Conservation (phyloP, 2,329 filamentous ascomycete genomes). For the Berkeleyomyces rouxiae region DNA sequence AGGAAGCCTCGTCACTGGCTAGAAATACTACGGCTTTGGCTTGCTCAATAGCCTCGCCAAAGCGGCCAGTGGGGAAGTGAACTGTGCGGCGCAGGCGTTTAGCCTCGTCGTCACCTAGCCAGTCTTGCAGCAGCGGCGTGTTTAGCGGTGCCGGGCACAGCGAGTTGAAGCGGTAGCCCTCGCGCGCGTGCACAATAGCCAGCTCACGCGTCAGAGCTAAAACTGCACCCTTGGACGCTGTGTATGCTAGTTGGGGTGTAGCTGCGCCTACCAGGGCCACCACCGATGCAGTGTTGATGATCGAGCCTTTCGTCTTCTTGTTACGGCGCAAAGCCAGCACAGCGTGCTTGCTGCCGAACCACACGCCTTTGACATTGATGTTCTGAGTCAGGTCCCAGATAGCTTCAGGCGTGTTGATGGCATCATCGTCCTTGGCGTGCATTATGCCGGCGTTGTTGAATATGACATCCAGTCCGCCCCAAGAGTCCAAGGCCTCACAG, state of each 20-base stretch:
- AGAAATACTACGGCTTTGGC: conserved; percentile 59
- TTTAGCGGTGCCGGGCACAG: conserved; percentile 84
- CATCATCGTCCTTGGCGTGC: conserved; percentile 68
- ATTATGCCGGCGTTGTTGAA: conserved; percentile 99
- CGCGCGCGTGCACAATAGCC: conserved; percentile 79
- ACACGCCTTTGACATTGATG: conserved; percentile 97
- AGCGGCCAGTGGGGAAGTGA: conserved; percentile 58
- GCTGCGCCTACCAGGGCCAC: conserved; percentile 77
- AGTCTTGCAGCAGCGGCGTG: conserved; percentile 64
- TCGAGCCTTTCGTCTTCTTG: conserved; percentile 60
- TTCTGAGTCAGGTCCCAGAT: conserved; percentile 90
- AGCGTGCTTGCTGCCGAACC: conserved; percentile 88
- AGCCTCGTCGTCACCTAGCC: conserved; percentile 53
- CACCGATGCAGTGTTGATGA: conserved; percentile 86
- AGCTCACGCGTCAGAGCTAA: conserved; percentile 79
- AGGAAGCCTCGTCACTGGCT: conserved; percentile 58
- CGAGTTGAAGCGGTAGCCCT: conserved; percentile 78
- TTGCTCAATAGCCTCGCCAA: conserved; percentile 64
- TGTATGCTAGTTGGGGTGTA: conserved; percentile 83
- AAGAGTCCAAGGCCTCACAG: conserved; percentile 58
- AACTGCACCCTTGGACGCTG: conserved; percentile 83
- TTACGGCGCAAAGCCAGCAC: conserved; percentile 62
- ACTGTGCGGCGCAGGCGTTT: conserved; percentile 57
- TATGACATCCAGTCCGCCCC: conserved; percentile 79
- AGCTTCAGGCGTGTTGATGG: conserved; percentile 67